Percentiles rank a stretch among this genome's conserved stretches.
Conservation (phyloP, 805 yeast species). For the Metschnikowia cubensis region DNA sequence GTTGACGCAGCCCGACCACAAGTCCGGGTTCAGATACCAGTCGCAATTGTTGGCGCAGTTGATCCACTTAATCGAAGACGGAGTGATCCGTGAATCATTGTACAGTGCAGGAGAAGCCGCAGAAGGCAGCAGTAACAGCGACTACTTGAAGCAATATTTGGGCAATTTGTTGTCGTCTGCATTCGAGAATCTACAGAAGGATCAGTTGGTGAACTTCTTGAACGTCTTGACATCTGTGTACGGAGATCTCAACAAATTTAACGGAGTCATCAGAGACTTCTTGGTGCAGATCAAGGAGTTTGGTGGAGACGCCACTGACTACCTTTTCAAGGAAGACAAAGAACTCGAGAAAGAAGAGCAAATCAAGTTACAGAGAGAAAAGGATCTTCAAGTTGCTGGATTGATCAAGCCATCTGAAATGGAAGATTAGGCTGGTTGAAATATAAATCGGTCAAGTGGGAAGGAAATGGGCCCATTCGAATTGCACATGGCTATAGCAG, state of each 20-base stretch:
- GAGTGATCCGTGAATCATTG: slow-evolving; percentile 71
- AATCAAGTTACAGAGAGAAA: slow-evolving; percentile 66
- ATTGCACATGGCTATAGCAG: not conserved
- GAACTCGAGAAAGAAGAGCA: slow-evolving; percentile 72
- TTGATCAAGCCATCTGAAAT: slow-evolving; percentile 90
- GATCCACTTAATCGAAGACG: slow-evolving; percentile 75
- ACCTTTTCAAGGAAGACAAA: slow-evolving; percentile 89
- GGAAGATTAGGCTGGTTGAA: slow-evolving; percentile 54
- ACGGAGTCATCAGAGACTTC: slow-evolving; percentile 87
- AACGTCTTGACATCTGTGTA: slow-evolving; percentile 71
- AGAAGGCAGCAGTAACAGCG: slow-evolving; percentile 76
- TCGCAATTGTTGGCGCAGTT: slow-evolving; percentile 78
- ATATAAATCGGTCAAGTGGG: not conserved
- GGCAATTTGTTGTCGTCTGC: slow-evolving; percentile 79
- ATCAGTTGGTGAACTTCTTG: slow-evolving; percentile 79
- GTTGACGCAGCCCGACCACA: slow-evolving; percentile 94
- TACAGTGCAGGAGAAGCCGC: slow-evolving; percentile 80
- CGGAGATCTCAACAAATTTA: slow-evolving; percentile 70
- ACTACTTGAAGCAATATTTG: slow-evolving; percentile 73
- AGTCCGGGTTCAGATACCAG: slow-evolving; percentile 90
- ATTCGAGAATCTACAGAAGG: slow-evolving; percentile 85
- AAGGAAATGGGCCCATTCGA: not conserved
- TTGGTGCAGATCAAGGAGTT: slow-evolving; percentile 91
- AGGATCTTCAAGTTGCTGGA: slow-evolving; percentile 87
- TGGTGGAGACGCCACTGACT: slow-evolving; percentile 95